These are phyloP conservation scores for Silene conica DNA, from an alignment of 148 eudicot genomes.

Conservation along the genomic window DNA sequence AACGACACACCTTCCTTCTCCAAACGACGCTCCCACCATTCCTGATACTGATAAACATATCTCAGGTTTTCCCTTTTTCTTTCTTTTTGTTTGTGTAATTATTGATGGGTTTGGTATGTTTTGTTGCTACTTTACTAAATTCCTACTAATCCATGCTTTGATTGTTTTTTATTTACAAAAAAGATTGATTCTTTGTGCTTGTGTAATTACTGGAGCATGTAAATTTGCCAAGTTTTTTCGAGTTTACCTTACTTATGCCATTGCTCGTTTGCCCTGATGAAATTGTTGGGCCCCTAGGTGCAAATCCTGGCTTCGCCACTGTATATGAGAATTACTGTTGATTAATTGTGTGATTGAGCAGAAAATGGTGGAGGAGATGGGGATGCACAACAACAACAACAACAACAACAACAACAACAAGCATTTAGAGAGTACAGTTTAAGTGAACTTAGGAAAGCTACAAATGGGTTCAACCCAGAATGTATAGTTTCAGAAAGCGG, in stretches of 20 bases:
- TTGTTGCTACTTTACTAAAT: neutral
- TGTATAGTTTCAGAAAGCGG: constrained; percentile 58
- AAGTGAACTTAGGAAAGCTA: constrained; percentile 42
- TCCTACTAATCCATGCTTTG: neutral
- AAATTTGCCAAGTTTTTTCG: too few relatives aligned
- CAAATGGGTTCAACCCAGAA: constrained; percentile 48
- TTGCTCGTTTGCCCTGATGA: too few relatives aligned
- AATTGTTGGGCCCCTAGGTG: too few relatives aligned
- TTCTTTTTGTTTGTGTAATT: neutral
- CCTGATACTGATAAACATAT: constrained; percentile 32
- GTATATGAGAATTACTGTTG: constrained; percentile 1
- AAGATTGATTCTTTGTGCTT: too few relatives aligned
- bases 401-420: constrained; percentile 31
- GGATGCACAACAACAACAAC: constrained; percentile 18
- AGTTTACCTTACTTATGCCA: too few relatives aligned
- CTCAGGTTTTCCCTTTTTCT: constrained; percentile 27
- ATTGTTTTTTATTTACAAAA: too few relatives aligned
- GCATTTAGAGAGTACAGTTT: constrained; percentile 43
- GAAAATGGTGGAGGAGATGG: constrained; percentile 33
- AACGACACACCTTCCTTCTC: constrained; percentile 43
- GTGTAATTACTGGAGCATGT: too few relatives aligned
- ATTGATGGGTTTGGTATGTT: neutral
- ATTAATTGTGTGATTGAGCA: constrained; percentile 18
- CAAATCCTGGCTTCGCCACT: too few relatives aligned
- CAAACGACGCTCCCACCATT: constrained; percentile 35